Conservation (phyloP, 1,284 basidiomycete species). For the Tylopilus sp. region DNA sequence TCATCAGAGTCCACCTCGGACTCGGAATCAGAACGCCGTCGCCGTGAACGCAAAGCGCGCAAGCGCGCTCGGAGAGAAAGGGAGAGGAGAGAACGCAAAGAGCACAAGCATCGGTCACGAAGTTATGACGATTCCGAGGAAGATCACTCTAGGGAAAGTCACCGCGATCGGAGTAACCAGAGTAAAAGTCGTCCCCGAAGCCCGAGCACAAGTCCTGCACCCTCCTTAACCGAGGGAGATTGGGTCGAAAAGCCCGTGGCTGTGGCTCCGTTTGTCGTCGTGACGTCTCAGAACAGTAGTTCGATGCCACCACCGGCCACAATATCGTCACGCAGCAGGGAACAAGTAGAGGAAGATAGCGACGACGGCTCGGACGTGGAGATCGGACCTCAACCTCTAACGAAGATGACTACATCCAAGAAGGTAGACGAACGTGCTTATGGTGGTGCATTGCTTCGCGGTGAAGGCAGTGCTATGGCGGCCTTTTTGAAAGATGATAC, state of each 20-base stretch:
- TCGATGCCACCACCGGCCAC: slow-evolving; percentile 22
- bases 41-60: slow-evolving; percentile 56
- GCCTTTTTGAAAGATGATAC: slow-evolving; percentile 88
- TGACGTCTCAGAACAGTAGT: slow-evolving; percentile 15
- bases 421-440: slow-evolving; percentile 75
- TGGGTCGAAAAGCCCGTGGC: slow-evolving; percentile 68
- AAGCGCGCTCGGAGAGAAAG: slow-evolving; percentile 54
- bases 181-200: slow-evolving; percentile 33
- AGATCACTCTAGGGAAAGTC: slow-evolving; percentile 32
- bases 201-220: slow-evolving; percentile 35
- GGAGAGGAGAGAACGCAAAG: slow-evolving; percentile 39
- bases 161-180: slow-evolving; percentile 28
- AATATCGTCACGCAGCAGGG: slow-evolving; percentile 18
- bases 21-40: slow-evolving; percentile 61
- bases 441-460: slow-evolving; percentile 83
- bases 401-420: slow-evolving; percentile 41
- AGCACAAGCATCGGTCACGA: slow-evolving; percentile 34
- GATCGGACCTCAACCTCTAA: slow-evolving; percentile 58
- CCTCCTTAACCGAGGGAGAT: slow-evolving; percentile 49
- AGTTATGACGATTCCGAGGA: slow-evolving; percentile 42
- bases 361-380: slow-evolving; percentile 48
- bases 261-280: slow-evolving; percentile 30
- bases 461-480: slow-evolving; percentile 97
- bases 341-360: slow-evolving; percentile 40
- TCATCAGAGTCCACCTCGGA: slow-evolving; percentile 52